Base-by-base conservation (phyloP, 495 filamentous ascomycete genomes). In the Xylaria telfairii region DNA sequence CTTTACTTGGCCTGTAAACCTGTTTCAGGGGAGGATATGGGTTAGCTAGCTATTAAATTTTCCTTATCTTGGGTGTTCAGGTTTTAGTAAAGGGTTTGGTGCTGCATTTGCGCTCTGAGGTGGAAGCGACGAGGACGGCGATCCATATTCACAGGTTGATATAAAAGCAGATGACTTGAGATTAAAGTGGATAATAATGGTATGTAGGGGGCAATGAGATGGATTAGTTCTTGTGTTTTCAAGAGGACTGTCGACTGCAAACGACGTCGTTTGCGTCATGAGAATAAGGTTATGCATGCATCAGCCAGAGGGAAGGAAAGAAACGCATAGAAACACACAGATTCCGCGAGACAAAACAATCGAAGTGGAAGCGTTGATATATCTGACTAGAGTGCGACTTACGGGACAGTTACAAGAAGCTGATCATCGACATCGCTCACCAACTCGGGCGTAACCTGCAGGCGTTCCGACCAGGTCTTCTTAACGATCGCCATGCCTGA, bases 1-100 rank as follows among this genome's bases (percentile, higher is more conserved):
- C 79, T 95, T 96, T 69, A 97, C 88, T 81, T 96, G 93, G 70
- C 92, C 95, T 32, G 93, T 93, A 84, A 99, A 99, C 34, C 96
- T 99, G 69, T 60, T n/a, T 57, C 46, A 13, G 13, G 4, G 19
- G 30, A 49, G 17, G 7, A 0, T 24, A 30, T 15, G 21, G 12
- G 46, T 63, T 54, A 69, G 67, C 46, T 62, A n/a, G n/a, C 19
- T 26, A 17, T 24, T 37, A 60, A 19, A 17, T 8, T 21, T 28
- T 10, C n/a, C n/a, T 24, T 30, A 10, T 49, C 12, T 53, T n/a
- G 6, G 26, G 42, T 8, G 24, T n/a, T 21, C 30, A 4, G 12
- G 0, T 59, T 21, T 49, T 54, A 60, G 63, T n/a, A 63, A 37
- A 60, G 34, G 44, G 24, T 15, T 28, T 28, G 3, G 24, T 53